A percentile compares a stretch with the other conserved stretches of the same genome.
phyloP scores from a whole-genome alignment of 2,329 filamentous ascomycete genomes.

The Fusarium sp. region DNA sequence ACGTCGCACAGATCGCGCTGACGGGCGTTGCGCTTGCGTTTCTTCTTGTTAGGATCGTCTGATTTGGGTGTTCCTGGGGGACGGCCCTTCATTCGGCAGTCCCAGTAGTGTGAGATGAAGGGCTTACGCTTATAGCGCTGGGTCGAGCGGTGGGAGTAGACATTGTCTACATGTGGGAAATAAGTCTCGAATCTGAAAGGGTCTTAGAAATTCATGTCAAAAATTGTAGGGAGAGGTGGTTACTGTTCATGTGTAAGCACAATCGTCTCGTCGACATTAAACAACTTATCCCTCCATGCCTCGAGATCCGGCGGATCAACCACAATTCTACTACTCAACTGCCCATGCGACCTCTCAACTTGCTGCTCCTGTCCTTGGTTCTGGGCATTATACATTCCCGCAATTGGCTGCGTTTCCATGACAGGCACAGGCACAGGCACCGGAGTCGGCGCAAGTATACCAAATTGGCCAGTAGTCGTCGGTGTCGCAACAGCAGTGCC shows the following conservation, averaged over 20 bases:
- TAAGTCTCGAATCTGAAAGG: constrained; percentile 79
- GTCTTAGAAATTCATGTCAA: neutral
- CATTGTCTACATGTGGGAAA: constrained; percentile 87
- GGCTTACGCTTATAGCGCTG: constrained; percentile 86
- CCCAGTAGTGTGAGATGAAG: constrained; percentile 89
- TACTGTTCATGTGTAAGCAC: constrained; percentile 82
- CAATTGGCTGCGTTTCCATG: constrained; percentile 14
- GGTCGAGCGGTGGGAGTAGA: constrained; percentile 87
- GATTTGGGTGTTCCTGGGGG: constrained; percentile 85
- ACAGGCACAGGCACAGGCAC: constrained; percentile 33
- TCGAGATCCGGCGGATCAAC: constrained; percentile 77
- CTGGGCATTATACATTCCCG: constrained; percentile 16
- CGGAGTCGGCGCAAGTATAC: constrained; percentile 59
- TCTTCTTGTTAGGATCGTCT: constrained; percentile 85
- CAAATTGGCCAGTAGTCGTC: constrained; percentile 58
- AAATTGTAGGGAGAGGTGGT: neutral
- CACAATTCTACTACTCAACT: constrained; percentile 70
- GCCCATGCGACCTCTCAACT: constrained; percentile 60
- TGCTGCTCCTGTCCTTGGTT: constrained; percentile 5
- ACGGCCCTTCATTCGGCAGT: constrained; percentile 84
- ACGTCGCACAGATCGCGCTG: constrained; percentile 87
- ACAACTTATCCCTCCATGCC: constrained; percentile 79
- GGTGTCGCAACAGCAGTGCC: constrained; percentile 4
- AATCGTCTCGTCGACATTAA: constrained; percentile 81
- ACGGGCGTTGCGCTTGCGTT: constrained; percentile 81